A percentile compares a stretch with the other conserved stretches of the same genome.
Conservation (phyloP, 2,329 filamentous ascomycete genomes). For the Grosmannia huntii region DNA sequence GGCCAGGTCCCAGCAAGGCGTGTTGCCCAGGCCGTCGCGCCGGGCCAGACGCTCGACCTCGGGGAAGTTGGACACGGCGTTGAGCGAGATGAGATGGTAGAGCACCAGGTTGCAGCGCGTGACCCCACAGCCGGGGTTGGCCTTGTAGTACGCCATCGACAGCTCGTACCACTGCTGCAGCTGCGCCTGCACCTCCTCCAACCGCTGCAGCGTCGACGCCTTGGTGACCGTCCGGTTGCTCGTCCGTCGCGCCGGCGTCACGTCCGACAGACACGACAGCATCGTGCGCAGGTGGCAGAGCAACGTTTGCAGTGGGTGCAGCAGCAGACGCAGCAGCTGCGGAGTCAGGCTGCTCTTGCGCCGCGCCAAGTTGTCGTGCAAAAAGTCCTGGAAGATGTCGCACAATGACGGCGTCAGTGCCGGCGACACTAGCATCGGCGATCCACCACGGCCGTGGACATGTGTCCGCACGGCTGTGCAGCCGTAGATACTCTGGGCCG, state of each 20-base stretch:
- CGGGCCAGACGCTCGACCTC: slow-evolving; percentile 55
- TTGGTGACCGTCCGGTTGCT: slow-evolving; percentile 38
- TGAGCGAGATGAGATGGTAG: slow-evolving; percentile 59
- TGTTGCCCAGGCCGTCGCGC: slow-evolving; percentile 39
- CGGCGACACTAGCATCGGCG: slow-evolving; percentile 36
- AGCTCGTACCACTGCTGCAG: slow-evolving; percentile 56
- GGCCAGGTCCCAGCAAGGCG: slow-evolving; percentile 36
- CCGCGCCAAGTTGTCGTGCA: slow-evolving; percentile 47
- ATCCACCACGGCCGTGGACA: slow-evolving; percentile 27
- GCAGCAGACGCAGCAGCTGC: slow-evolving; percentile 50
- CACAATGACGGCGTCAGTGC: slow-evolving; percentile 44
- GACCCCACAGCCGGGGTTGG: slow-evolving; percentile 43
- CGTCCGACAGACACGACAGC: slow-evolving; percentile 51
- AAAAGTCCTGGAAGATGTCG: slow-evolving; percentile 54
- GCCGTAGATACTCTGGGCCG: slow-evolving; percentile 46
- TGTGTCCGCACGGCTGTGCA: slow-evolving; percentile 18
- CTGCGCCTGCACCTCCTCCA: slow-evolving; percentile 52
- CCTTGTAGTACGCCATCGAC: slow-evolving; percentile 40
- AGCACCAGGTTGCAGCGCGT: slow-evolving; percentile 55
- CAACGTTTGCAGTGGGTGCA: slow-evolving; percentile 55
- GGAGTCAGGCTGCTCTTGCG: slow-evolving; percentile 31
- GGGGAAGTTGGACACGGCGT: slow-evolving; percentile 53
- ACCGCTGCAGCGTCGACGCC: slow-evolving; percentile 43
- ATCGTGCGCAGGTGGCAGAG: slow-evolving; percentile 53
- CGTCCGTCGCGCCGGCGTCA: slow-evolving; percentile 26